Evolutionary conservation across 495 filamentous ascomycete species (phyloP).

Genomic region (Tuber calosporum): DNA sequence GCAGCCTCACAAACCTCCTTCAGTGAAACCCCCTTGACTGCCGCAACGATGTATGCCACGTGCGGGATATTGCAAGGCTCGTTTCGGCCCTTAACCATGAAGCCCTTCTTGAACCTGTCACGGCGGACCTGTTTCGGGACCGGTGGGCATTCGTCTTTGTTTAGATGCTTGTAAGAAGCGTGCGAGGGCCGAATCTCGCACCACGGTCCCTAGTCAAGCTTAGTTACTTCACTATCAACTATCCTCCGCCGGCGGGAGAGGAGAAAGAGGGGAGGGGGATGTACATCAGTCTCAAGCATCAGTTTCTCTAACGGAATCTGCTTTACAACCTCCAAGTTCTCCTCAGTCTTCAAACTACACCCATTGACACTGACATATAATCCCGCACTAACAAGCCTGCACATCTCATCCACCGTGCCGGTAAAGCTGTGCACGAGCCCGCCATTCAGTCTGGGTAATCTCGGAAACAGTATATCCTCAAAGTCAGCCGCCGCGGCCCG

Average conservation of each 20-base stretch:
- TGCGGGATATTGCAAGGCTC: constrained; percentile 76
- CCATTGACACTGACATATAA: constrained; percentile 84
- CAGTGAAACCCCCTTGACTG: constrained; percentile 67
- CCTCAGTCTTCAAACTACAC: constrained; percentile 84
- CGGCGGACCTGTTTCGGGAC: constrained; percentile 64
- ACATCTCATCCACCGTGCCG: constrained; percentile 75
- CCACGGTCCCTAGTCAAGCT: constrained; percentile 58
- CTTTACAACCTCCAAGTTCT: constrained; percentile 74
- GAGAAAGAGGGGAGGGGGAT: not conserved
- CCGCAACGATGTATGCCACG: constrained; percentile 80
- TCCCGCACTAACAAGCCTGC: constrained; percentile 62
- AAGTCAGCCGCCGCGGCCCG: constrained; percentile 78
- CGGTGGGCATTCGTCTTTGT: constrained; percentile 38
- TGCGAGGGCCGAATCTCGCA: constrained; percentile 62
- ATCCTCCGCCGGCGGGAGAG: not conserved
- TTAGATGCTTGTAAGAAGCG: constrained; percentile 54
- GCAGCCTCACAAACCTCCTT: constrained; percentile 80
- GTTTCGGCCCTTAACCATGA: constrained; percentile 85
- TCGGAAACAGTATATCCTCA: constrained; percentile 53
- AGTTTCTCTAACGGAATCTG: constrained; percentile 64
- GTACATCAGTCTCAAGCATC: constrained; percentile 83
- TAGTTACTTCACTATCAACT: not conserved
- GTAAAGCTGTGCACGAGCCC: constrained; percentile 90
- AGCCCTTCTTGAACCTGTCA: constrained; percentile 77
- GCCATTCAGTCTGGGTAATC: constrained; percentile 50